Evolutionary conservation across 305 asterid species (phyloP).

Genomic region (Plantago rigida): DNA sequence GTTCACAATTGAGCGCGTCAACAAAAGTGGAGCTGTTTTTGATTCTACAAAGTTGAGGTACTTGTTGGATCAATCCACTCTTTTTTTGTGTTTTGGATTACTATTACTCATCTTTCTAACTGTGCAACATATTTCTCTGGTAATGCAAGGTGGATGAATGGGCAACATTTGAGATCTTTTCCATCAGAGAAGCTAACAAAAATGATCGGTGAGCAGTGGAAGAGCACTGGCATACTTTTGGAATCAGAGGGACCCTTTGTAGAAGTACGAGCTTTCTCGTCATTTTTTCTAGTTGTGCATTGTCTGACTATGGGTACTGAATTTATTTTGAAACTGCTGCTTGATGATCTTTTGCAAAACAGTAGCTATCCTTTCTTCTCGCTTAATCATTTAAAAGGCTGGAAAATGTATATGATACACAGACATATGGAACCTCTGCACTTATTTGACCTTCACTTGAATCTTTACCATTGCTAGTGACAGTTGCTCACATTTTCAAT

Average conservation of each 20-base stretch:
- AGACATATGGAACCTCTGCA: conserved; percentile 15
- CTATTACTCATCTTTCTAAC: conserved; percentile 13
- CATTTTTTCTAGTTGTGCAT: conserved; percentile 12
- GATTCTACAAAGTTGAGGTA: conserved; percentile 85
- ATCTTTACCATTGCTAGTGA: conserved; percentile 6
- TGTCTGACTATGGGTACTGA: neutral
- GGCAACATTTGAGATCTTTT: conserved; percentile 77
- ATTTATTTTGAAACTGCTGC: conserved; percentile 11
- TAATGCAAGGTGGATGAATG: conserved; percentile 88
- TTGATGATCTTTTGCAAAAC: conserved; percentile 7
- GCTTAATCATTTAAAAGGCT: too few relatives aligned
- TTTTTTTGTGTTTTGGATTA: conserved; percentile 15
- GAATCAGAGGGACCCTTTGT: conserved; percentile 63
- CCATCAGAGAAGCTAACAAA: conserved; percentile 46
- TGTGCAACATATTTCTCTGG: conserved; percentile 19
- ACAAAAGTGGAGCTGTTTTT: conserved; percentile 86
- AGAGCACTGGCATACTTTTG: conserved; percentile 45
- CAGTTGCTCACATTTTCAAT: conserved; percentile 14
- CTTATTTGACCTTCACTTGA: conserved; percentile 10
- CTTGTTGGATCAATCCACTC: conserved; percentile 3
- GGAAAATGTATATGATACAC: too few relatives aligned
- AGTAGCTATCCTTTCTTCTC: neutral
- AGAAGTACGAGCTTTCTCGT: conserved; percentile 41
- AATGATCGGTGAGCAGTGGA: conserved; percentile 71
- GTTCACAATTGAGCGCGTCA: conserved; percentile 86